Conservation (phyloP, 176 grass and related monocot species). For the Ampelocalamus luodianensis region DNA sequence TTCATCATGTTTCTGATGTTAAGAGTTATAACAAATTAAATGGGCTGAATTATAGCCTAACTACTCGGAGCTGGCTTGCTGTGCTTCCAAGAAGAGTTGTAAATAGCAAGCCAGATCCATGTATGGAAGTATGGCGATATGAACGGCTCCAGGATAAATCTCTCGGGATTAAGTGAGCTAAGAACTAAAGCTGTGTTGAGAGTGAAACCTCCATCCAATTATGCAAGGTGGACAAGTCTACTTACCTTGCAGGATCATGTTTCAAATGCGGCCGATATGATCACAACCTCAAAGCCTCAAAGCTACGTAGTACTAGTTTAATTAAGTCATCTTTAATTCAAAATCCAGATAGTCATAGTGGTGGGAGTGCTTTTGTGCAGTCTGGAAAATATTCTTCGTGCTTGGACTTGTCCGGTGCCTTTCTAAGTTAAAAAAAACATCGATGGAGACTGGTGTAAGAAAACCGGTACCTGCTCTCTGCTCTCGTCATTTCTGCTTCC, state of each 20-base stretch:
- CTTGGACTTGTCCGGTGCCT: background rate
- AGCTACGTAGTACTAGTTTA: slow-evolving; percentile 9
- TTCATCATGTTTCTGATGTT: background rate
- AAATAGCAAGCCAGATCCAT: background rate
- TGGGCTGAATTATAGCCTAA: too few relatives aligned
- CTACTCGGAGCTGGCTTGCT: too few relatives aligned
- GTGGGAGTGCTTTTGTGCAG: background rate
- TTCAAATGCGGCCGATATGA: background rate
- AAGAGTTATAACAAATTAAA: background rate
- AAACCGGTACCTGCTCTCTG: background rate
- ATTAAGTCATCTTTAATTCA: slow-evolving; percentile 16
- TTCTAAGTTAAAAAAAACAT: background rate
- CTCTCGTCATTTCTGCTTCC: background rate
- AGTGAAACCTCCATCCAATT: background rate
- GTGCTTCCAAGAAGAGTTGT: background rate
- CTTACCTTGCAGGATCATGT: background rate
- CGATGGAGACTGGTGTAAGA: background rate
- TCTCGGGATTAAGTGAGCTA: background rate
- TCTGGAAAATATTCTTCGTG: slow-evolving; percentile 6
- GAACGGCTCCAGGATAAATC: background rate
- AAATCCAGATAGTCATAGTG: background rate
- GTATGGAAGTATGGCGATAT: too few relatives aligned
- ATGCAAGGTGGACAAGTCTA: background rate
- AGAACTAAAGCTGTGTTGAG: background rate
- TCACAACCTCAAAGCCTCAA: slow-evolving; percentile 24